These are phyloP conservation scores for Melocanna baccifera DNA, from an alignment of 176 grass and related monocot genomes.

Conservation along the genomic window DNA sequence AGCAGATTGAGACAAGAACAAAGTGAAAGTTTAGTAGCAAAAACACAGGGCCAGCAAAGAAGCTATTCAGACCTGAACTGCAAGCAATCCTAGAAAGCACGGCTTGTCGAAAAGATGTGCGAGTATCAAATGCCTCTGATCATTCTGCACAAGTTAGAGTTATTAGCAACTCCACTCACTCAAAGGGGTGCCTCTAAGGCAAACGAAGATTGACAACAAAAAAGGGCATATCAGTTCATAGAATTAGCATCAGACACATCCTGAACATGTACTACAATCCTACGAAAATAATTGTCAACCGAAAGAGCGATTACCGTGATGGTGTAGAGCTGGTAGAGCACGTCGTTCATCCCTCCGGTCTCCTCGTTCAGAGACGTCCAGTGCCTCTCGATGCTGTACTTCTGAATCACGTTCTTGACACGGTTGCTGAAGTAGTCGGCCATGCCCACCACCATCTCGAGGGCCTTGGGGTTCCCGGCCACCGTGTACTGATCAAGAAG, in stretches of 20 bases:
- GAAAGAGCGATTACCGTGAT: constrained; percentile 53
- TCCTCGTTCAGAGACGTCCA: constrained; percentile 93
- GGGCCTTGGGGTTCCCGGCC: constrained; percentile 56
- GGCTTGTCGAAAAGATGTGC: constrained; percentile 97
- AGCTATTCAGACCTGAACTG: constrained; percentile 52
- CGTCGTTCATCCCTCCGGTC: constrained; percentile 98
- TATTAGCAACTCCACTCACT: neutral
- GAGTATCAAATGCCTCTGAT: constrained; percentile 69
- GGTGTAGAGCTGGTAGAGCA: constrained; percentile 86
- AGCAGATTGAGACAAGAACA: neutral
- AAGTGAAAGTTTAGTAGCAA: neutral
- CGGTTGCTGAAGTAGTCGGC: constrained; percentile 77
- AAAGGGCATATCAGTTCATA: neutral
- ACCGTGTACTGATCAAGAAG: constrained; percentile 76
- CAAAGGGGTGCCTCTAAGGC: neutral
- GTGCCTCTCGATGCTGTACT: constrained; percentile 80
- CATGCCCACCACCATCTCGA: constrained; percentile 72
- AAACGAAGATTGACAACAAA: neutral
- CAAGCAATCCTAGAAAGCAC: constrained; percentile 92
- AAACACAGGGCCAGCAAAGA: neutral
- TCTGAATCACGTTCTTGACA: constrained; percentile 64
- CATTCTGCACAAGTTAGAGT: constrained; percentile 41
- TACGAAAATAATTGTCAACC: neutral
- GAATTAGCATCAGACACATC: neutral
- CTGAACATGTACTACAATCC: neutral